A percentile compares a stretch with the other conserved stretches of the same genome.
These are phyloP conservation scores for Boletellus emodensis DNA, from an alignment of 768 basidiomycete species.

Conservation along the genomic window DNA sequence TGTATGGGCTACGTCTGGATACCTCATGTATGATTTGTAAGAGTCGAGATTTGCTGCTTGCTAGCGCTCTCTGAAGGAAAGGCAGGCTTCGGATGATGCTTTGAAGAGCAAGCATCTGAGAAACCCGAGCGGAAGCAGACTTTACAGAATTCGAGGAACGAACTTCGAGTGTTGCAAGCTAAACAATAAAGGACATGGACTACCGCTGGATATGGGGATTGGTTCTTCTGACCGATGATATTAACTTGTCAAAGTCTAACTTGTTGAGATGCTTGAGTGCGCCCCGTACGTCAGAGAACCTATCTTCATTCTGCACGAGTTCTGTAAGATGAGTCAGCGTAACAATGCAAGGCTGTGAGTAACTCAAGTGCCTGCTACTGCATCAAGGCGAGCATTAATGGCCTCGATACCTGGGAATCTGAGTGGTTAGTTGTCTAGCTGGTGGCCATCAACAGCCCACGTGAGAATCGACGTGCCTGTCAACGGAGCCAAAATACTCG, in stretches of 20 bases:
- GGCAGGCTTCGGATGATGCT: slow-evolving; percentile 68
- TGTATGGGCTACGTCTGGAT: slow-evolving; percentile 1
- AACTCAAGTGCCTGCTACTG: slow-evolving; percentile 62
- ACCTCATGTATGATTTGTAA: slow-evolving; percentile 62
- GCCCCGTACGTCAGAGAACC: slow-evolving; percentile 61
- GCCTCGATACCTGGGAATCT: slow-evolving; percentile 34
- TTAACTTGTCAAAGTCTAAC: slow-evolving; percentile 85
- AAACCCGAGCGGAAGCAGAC: slow-evolving; percentile 62
- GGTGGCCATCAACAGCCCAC: not conserved
- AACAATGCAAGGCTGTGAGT: not conserved
- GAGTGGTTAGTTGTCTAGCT: not conserved
- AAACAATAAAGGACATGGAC: not conserved
- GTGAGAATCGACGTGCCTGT: slow-evolving; percentile 45
- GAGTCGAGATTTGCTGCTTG: slow-evolving; percentile 54
- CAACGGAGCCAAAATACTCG: slow-evolving; percentile 78
- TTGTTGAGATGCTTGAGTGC: slow-evolving; percentile 71
- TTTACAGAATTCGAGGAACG: slow-evolving; percentile 52
- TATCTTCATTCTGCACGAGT: slow-evolving; percentile 71
- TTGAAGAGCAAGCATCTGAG: slow-evolving; percentile 77
- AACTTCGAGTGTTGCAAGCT: slow-evolving; percentile 68
- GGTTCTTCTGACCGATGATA: slow-evolving; percentile 50
- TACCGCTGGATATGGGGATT: not conserved
- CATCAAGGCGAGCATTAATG: slow-evolving; percentile 81
- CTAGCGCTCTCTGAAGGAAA: slow-evolving; percentile 56
- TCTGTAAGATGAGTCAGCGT: slow-evolving; percentile 41